Conservation (phyloP, 108 stramenopile genomes). For the Conticribra guillardii region DNA sequence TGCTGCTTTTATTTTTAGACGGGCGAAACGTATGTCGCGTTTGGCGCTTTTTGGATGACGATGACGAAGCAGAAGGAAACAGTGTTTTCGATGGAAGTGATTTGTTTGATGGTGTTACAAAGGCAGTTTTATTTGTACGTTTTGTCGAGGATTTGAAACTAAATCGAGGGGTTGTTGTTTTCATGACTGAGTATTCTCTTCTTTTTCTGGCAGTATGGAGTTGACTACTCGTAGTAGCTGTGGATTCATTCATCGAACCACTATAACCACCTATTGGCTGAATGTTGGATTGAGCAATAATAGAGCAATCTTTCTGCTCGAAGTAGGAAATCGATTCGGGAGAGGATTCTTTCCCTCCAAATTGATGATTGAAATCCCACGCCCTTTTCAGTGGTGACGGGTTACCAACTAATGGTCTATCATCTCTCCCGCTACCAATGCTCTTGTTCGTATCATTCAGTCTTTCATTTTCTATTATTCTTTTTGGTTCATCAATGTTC, state of each 20-base stretch:
- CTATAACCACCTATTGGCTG: background rate
- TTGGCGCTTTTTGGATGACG: background rate
- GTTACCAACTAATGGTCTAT: no score
- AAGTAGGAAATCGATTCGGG: no score
- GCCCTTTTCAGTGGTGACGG: no score
- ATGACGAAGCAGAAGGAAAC: background rate
- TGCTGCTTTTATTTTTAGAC: background rate
- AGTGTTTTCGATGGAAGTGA: background rate
- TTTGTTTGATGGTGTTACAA: background rate
- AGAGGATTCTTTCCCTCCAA: no score
- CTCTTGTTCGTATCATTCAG: no score
- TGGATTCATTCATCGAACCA: background rate
- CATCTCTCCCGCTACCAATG: no score
- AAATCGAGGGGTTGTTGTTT: conserved; percentile 11
- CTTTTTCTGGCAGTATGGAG: background rate
- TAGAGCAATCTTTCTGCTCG: no score
- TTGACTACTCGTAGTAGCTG: background rate
- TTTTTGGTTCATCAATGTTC: no score
- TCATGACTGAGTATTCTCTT: conserved; percentile 10
- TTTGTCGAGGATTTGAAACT: conserved; percentile 2
- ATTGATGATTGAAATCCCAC: no score
- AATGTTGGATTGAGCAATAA: no score
- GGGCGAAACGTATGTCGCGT: conserved; percentile 27
- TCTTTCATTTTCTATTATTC: no score
- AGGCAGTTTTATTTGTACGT: background rate